A percentile compares a stretch with the other conserved stretches of the same genome.
Conservation (phyloP, 129 eudicot genomes). For the Oenanthe sinensis region DNA sequence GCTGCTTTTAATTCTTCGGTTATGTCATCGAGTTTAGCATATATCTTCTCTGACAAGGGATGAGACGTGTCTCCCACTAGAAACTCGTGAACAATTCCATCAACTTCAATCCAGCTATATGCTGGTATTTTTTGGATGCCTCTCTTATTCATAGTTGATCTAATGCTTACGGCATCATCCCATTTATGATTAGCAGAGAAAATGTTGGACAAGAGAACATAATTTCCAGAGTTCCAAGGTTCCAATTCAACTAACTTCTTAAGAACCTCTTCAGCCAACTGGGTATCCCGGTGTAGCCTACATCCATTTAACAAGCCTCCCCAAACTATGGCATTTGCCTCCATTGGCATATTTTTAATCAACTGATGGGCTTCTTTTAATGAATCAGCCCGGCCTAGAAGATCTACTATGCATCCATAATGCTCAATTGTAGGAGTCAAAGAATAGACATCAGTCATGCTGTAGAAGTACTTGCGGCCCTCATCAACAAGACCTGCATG, state of each 20-base stretch:
- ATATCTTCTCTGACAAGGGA: slow-evolving; percentile 56
- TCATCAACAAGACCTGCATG: slow-evolving; percentile 81
- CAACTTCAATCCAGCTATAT: slow-evolving; percentile 81
- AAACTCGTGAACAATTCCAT: slow-evolving; percentile 73
- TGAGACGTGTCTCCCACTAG: slow-evolving; percentile 79
- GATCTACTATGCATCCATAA: slow-evolving; percentile 88
- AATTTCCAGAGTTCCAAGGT: slow-evolving; percentile 80
- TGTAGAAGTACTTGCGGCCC: slow-evolving; percentile 46
- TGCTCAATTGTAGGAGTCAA: slow-evolving; percentile 57
- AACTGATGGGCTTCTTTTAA: slow-evolving; percentile 56
- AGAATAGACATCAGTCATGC: slow-evolving; percentile 36
- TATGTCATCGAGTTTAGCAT: slow-evolving; percentile 55
- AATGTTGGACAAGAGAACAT: slow-evolving; percentile 72
- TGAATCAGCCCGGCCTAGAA: slow-evolving; percentile 68
- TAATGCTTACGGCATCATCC: slow-evolving; percentile 59
- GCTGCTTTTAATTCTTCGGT: slow-evolving; percentile 34
- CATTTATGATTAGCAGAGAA: slow-evolving; percentile 67
- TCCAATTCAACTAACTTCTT: slow-evolving; percentile 54
- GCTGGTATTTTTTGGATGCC: slow-evolving; percentile 65
- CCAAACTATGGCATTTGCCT: slow-evolving; percentile 82
- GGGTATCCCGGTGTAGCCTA: slow-evolving; percentile 62
- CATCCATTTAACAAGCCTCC: slow-evolving; percentile 85
- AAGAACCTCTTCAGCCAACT: slow-evolving; percentile 63
- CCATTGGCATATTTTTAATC: slow-evolving; percentile 63
- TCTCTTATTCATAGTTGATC: slow-evolving; percentile 40